Evolutionary conservation across 192 early-diverging fungal genomes (phyloP), one percentile per base, ranked within the genome.

Genomic region (Backusella tarrabulga): DNA sequence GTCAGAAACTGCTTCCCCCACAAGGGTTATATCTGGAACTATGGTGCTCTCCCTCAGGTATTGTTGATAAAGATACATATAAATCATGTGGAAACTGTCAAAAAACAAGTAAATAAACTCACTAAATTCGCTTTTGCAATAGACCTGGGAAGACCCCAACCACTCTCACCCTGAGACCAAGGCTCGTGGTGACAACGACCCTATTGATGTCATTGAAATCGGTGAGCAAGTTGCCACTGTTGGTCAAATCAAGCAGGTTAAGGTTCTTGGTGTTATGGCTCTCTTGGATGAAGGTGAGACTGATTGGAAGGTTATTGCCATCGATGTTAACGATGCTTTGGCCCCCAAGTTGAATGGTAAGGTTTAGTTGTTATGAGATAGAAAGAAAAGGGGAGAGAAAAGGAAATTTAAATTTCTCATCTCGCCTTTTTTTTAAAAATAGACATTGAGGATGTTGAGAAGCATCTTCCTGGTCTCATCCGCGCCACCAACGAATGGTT

Each of bases 21-120:
- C 92, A 95, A 99, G 87, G 98, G 98, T 76, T 99, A 99, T 87
- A 98, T 99, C 87, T 99, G 98, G 98, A 99, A 99, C 96, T 98
- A 99, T 81, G 98, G 98, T 82, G 97, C 97, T 76, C 90, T 99
- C 81, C 98, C 98, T 38, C 96, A 97, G 81, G 90, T 91, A 84
- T 50, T 19, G 46, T 2, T 23, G n/a, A 40, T 40, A 40, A 11
- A 44, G 15, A 32, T 67, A 44, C 40, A 80, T 29, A n/a, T 12
- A 42, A 23, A 73, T 44, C 12, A 42, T 21, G 35, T 50, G 23
- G 23, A 38, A 50, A 34, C 23, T 35, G 15, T 32, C 29, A 73
- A 63, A 40, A 63, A 38, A 23, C 12, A 1, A 19, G 15, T 60
- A 34, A 54, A 35, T 34, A 68, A 68, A 68, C 29, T 34, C 12